A percentile compares a stretch with the other conserved stretches of the same genome.
phyloP scores from a whole-genome alignment of 2,329 filamentous ascomycete species.

The Xylariaceae sp. region DNA sequence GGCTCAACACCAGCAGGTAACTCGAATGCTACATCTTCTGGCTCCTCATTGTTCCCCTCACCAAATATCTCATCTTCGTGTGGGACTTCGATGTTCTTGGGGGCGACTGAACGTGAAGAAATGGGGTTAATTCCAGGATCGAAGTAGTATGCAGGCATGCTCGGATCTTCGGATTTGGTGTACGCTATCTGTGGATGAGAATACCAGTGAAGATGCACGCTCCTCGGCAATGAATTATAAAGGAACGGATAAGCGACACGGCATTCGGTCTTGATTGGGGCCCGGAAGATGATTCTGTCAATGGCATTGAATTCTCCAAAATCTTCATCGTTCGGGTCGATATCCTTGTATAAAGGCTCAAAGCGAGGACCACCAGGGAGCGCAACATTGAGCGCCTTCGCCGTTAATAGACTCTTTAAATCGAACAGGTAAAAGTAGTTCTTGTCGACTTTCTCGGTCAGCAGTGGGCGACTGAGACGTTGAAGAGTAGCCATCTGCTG shows the following conservation, averaged over 20 bases:
- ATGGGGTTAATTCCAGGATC: constrained; percentile 98
- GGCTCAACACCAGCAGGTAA: constrained; percentile 77
- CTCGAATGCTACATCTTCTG: constrained; percentile 79
- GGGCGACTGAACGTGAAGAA: constrained; percentile 86
- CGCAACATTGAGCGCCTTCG: constrained; percentile 94
- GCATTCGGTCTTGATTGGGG: constrained; percentile 91
- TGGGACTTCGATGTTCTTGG: constrained; percentile 87
- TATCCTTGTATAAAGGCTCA: constrained; percentile 96
- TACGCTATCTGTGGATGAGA: constrained; percentile 93
- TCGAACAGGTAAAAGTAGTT: constrained; percentile 99
- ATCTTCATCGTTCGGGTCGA: constrained; percentile 97
- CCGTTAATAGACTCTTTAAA: constrained; percentile 87
- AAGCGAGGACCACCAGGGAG: constrained; percentile 97
- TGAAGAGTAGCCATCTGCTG: constrained; percentile 96
- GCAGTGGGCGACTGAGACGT: constrained; percentile 81
- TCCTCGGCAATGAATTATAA: constrained; percentile 93
- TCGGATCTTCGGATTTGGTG: constrained; percentile 79
- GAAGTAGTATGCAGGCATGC: constrained; percentile 94
- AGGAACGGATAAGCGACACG: constrained; percentile 90
- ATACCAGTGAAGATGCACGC: constrained; percentile 90
- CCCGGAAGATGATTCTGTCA: constrained; percentile 96
- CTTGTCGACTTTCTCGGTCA: constrained; percentile 89
- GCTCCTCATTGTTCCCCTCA: constrained; percentile 64
- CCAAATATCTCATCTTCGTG: constrained; percentile 96
- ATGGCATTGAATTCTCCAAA: constrained; percentile 99